Percentiles rank a stretch among this genome's conserved stretches.
Conservation (phyloP, 306 rosid genomes). For the Quercus berberidifolia region DNA sequence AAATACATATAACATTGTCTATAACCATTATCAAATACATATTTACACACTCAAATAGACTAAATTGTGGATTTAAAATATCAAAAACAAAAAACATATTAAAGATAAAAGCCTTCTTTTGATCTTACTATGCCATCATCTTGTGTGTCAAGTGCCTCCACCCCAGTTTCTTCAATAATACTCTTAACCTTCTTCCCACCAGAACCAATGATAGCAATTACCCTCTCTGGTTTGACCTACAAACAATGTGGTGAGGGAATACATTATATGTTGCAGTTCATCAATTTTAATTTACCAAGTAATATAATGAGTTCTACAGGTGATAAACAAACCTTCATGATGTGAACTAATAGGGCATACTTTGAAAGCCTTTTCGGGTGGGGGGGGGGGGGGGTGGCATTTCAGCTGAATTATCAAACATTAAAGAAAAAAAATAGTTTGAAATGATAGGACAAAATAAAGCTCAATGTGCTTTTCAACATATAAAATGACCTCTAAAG, state of each 20-base stretch:
- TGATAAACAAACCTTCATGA: slow-evolving; percentile 78
- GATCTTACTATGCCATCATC: slow-evolving; percentile 78
- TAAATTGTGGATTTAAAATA: background rate
- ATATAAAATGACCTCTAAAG: background rate
- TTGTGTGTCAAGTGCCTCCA: slow-evolving; percentile 72
- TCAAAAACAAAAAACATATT: background rate
- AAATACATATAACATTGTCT: too few relatives aligned
- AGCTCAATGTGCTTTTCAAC: background rate
- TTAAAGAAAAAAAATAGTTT: slow-evolving; percentile 15
- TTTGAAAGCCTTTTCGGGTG: slow-evolving; percentile 65
- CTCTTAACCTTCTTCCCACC: slow-evolving; percentile 97
- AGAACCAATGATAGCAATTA: slow-evolving; percentile 78
- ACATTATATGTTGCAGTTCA: slow-evolving; percentile 19
- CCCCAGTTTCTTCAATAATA: slow-evolving; percentile 88
- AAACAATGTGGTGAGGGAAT: slow-evolving; percentile 17
- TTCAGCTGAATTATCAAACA: slow-evolving; percentile 52
- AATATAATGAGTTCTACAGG: background rate
- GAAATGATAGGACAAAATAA: background rate
- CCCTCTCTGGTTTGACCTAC: slow-evolving; percentile 73
- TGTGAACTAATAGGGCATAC: slow-evolving; percentile 80
- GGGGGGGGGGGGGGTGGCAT: slow-evolving; percentile 51
- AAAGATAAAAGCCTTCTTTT: slow-evolving; percentile 22
- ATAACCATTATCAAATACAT: background rate
- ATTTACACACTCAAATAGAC: background rate
- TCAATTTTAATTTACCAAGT: background rate